Conservation (phyloP, 2,329 filamentous ascomycete species). For the Penicillium sp. region DNA sequence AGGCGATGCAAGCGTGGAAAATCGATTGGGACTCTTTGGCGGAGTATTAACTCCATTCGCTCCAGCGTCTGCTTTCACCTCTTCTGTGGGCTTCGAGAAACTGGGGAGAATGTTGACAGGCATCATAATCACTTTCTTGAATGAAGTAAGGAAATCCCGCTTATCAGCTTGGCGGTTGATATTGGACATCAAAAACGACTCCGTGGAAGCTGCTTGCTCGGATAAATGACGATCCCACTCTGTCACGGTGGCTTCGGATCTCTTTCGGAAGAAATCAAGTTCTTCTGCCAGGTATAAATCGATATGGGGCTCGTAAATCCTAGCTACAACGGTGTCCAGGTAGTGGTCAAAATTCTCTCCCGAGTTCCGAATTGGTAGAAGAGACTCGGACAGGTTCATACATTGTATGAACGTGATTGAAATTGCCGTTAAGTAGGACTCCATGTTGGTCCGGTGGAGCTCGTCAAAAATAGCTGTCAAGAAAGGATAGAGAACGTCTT, state of each 20-base stretch:
- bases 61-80: constrained; percentile 29
- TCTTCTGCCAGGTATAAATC: constrained; percentile 93
- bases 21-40: constrained; percentile 39
- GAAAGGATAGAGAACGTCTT: constrained; percentile 84
- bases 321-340: constrained; percentile 68
- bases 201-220: constrained; percentile 85
- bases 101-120: constrained; percentile 87
- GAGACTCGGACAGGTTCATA: constrained; percentile 72
- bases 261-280: constrained; percentile 78
- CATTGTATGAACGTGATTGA: constrained; percentile 88
- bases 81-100: constrained; percentile 60
- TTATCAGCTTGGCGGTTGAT: constrained; percentile 94
- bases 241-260: constrained; percentile 75
- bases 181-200: constrained; percentile 95
- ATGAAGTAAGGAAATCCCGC: constrained; percentile 92
- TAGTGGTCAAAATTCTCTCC: constrained; percentile 65
- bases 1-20: constrained; percentile 42
- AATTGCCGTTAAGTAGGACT: constrained; percentile 81
- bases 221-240: constrained; percentile 91
- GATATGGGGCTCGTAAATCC: constrained; percentile 88
- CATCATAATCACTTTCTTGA: constrained; percentile 99
- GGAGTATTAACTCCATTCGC: constrained; percentile 23
- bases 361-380: constrained; percentile 67
- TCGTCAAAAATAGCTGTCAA: constrained; percentile 85
- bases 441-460: constrained; percentile 73